Conservation (phyloP, 2,329 filamentous ascomycete genomes). For the Zymoseptoria crescenta region DNA sequence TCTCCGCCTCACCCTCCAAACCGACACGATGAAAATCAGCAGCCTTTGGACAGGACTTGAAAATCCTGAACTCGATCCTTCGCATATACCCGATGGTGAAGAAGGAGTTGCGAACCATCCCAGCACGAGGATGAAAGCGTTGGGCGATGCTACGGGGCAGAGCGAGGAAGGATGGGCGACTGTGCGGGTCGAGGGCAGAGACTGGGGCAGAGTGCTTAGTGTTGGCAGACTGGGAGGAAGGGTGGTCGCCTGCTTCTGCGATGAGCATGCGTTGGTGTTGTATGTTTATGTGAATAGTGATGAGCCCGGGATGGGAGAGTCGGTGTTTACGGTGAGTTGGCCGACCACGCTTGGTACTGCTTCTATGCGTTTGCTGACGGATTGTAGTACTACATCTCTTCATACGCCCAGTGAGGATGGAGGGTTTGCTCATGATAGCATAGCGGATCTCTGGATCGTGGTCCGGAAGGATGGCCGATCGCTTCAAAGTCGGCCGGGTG, state of each 20-base stretch:
- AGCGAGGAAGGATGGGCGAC: conserved; percentile 80
- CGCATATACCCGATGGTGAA: conserved; percentile 59
- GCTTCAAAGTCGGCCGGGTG: neutral
- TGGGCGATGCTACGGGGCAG: conserved; percentile 49
- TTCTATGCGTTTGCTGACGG: conserved; percentile 11
- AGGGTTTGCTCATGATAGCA: neutral
- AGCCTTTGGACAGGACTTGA: conserved; percentile 78
- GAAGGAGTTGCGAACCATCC: conserved; percentile 68
- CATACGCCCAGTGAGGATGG: conserved; percentile 33
- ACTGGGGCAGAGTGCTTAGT: conserved; percentile 91
- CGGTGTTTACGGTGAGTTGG: conserved; percentile 63
- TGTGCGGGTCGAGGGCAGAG: conserved; percentile 83
- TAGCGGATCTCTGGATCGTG: neutral
- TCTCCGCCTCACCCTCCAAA: conserved; percentile 68
- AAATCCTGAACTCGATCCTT: conserved; percentile 80
- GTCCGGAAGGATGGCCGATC: neutral
- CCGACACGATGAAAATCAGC: conserved; percentile 76
- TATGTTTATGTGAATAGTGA: conserved; percentile 73
- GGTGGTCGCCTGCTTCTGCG: conserved; percentile 84
- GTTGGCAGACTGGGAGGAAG: conserved; percentile 81
- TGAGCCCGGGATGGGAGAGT: conserved; percentile 62
- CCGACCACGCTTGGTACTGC: neutral
- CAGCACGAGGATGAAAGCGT: conserved; percentile 63
- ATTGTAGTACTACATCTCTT: conserved; percentile 50
- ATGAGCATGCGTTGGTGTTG: conserved; percentile 71